A percentile compares a stretch with the other conserved stretches of the same genome.
These are phyloP conservation scores for Medicago ruthenica DNA, from an alignment of 306 rosid genomes.

Conservation along the genomic window DNA sequence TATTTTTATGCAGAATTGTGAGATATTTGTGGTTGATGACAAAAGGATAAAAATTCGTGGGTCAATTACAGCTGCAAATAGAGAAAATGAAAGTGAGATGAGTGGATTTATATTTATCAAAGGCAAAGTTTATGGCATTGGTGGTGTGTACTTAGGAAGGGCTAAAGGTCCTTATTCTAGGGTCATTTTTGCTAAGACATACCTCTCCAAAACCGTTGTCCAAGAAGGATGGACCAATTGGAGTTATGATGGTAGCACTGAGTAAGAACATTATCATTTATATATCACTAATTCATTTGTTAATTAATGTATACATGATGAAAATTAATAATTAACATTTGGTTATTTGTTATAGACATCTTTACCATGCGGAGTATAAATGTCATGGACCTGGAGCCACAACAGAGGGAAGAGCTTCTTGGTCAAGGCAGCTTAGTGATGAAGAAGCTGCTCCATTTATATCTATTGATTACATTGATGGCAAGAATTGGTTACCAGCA, in stretches of 20 bases:
- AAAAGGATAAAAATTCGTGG: slow-evolving; percentile 64
- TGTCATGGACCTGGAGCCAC: slow-evolving; percentile 70
- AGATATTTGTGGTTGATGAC: slow-evolving; percentile 78
- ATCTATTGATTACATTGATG: slow-evolving; percentile 64
- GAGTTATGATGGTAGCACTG: slow-evolving; percentile 65
- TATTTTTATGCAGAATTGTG: slow-evolving; percentile 61
- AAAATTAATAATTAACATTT: neutral
- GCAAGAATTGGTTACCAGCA: slow-evolving; percentile 73
- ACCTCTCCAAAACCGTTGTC: slow-evolving; percentile 67
- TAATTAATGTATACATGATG: neutral
- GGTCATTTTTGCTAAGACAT: slow-evolving; percentile 59
- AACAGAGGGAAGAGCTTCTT: slow-evolving; percentile 49
- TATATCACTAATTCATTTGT: too few relatives aligned
- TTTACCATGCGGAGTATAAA: slow-evolving; percentile 68
- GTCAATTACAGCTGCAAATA: slow-evolving; percentile 71
- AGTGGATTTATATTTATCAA: slow-evolving; percentile 69
- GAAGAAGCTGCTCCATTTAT: slow-evolving; percentile 57
- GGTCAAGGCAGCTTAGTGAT: slow-evolving; percentile 62
- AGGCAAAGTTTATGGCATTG: slow-evolving; percentile 72
- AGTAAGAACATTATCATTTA: slow-evolving; percentile 51
- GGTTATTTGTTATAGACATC: slow-evolving; percentile 48
- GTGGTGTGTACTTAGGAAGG: slow-evolving; percentile 74
- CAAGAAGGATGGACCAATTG: slow-evolving; percentile 80
- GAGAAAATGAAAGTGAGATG: slow-evolving; percentile 52
- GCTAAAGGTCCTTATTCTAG: slow-evolving; percentile 78